Evolutionary conservation across 768 basidiomycete species (phyloP).

Genomic region (Mrakia hoshinonis): DNA sequence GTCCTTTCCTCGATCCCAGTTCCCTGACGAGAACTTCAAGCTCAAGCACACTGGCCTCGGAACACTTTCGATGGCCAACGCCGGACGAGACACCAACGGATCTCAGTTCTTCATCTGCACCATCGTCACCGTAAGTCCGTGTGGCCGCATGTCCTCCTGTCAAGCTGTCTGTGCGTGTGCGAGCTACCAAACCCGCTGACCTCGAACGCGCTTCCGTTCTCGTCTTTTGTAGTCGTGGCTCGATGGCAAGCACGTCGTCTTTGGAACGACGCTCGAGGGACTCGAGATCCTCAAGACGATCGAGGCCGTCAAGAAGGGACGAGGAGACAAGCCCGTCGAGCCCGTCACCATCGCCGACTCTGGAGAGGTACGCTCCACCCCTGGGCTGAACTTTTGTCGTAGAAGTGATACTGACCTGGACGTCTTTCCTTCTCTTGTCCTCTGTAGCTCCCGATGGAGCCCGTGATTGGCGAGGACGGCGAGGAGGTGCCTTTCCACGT

Average conservation of each 20-base stretch:
- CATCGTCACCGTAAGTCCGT: constrained; percentile 49
- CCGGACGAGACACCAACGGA: constrained; percentile 78
- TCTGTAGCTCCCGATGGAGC: constrained; percentile 44
- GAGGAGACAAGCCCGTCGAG: constrained; percentile 61
- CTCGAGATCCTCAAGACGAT: constrained; percentile 66
- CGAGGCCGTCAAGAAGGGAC: constrained; percentile 58
- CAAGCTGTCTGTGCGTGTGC: too few species aligned
- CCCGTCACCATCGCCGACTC: constrained; percentile 73
- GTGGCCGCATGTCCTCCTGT: neutral
- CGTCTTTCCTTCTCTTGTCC: constrained; percentile 19
- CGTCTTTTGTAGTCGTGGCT: constrained; percentile 53
- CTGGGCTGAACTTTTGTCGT: neutral
- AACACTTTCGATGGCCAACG: constrained; percentile 67
- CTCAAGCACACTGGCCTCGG: constrained; percentile 86
- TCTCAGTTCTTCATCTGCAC: constrained; percentile 92
- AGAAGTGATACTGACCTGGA: neutral
- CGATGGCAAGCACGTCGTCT: constrained; percentile 88
- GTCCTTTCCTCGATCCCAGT: constrained; percentile 45
- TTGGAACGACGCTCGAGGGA: constrained; percentile 83
- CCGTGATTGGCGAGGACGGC: constrained; percentile 49
- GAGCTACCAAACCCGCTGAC: neutral
- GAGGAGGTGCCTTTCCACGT: constrained; percentile 86
- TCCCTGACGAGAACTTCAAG: constrained; percentile 98
- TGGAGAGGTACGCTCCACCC: constrained; percentile 61
- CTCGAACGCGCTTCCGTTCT: neutral